phyloP scores from a whole-genome alignment of 352 stramenopile species.

The Phytophthora syringae region DNA sequence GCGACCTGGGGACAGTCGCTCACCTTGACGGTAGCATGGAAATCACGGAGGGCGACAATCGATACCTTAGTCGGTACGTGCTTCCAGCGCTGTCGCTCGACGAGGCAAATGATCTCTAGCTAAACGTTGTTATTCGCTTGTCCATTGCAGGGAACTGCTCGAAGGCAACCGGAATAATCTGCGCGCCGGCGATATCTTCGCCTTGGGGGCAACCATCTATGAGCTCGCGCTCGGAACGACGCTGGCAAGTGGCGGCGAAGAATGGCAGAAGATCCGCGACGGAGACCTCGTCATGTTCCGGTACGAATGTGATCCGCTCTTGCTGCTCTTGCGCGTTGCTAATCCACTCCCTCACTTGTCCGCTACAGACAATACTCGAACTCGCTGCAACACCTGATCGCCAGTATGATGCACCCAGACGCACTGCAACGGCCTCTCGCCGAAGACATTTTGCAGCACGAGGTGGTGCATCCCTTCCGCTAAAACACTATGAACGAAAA shows the following conservation, averaged over 20 bases:
- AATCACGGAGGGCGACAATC: conserved; percentile 88
- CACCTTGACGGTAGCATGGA: conserved; percentile 84
- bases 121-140: neutral
- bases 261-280: conserved; percentile 89
- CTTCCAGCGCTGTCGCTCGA: neutral
- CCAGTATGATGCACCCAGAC: conserved; percentile 89
- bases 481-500: too few species aligned
- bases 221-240: conserved; percentile 75
- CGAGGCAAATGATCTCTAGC: neutral
- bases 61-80: conserved; percentile 80
- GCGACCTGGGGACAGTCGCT: conserved; percentile 83
- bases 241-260: conserved; percentile 75
- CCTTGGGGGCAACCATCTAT: conserved; percentile 86
- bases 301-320: conserved; percentile 31
- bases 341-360: conserved; percentile 14
- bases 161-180: conserved; percentile 83
- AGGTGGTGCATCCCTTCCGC: conserved; percentile 76
- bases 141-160: conserved; percentile 65
- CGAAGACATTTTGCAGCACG: conserved; percentile 87
- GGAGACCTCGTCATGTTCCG: conserved; percentile 83
- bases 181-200: conserved; percentile 82
- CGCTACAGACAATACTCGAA: conserved; percentile 81
- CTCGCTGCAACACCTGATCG: conserved; percentile 86
- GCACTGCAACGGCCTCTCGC: conserved; percentile 79
- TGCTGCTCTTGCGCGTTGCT: conserved; percentile 3